Evolutionary conservation across 106 monocot genomes (phyloP).

Genomic region (Platanthera guangdongensis): DNA sequence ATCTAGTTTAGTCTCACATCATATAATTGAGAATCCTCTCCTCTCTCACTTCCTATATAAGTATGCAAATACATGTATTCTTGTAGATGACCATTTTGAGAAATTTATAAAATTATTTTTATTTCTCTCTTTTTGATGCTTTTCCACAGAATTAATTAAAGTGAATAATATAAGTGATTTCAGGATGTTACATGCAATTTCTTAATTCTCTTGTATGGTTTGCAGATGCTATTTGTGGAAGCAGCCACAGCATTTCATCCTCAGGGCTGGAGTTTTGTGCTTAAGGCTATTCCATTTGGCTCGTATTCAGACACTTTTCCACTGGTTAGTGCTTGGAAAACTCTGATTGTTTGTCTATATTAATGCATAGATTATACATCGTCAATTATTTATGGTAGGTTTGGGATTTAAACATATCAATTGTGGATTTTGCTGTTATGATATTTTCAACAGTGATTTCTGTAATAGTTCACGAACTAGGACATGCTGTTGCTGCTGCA

Average conservation of each 20-base stretch:
- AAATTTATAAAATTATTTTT: too few species aligned
- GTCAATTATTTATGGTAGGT: constrained; percentile 23
- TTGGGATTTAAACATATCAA: constrained; percentile 34
- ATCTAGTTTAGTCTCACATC: too few species aligned
- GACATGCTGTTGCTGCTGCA: constrained; percentile 86
- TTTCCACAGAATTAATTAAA: too few species aligned
- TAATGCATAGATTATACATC: neutral
- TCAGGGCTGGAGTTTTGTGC: constrained; percentile 11
- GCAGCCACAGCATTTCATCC: constrained; percentile 19
- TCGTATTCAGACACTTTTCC: constrained; percentile 31
- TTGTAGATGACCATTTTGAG: too few species aligned
- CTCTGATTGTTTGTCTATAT: neutral
- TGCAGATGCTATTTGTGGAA: constrained; percentile 61
- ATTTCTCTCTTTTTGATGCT: too few species aligned
- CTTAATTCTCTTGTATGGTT: neutral
- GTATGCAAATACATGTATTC: too few species aligned
- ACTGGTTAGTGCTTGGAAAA: constrained; percentile 22
- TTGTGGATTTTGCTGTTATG: constrained; percentile 44
- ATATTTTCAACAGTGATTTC: constrained; percentile 57
- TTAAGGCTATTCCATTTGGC: constrained; percentile 22
- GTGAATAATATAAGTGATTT: too few species aligned
- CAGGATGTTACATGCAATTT: neutral
- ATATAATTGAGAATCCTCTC: too few species aligned
- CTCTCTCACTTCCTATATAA: too few species aligned
- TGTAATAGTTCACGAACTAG: constrained; percentile 83